phyloP scores from a whole-genome alignment of 1,284 basidiomycete species.

The Puccinia triticina region DNA sequence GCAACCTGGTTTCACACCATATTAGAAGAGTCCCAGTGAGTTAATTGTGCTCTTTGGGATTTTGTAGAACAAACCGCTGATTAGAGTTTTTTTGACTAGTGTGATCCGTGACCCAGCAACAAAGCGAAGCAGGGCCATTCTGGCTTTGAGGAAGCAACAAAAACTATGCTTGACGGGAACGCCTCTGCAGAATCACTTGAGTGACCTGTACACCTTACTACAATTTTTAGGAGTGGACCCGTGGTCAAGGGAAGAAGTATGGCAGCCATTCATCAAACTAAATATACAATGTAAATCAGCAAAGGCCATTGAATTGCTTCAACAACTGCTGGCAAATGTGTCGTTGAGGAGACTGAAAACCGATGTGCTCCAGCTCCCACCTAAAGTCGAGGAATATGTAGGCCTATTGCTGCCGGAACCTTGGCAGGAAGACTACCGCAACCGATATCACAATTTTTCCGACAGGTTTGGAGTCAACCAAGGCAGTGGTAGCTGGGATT shows the following conservation, averaged over 20 bases:
- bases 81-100: neutral
- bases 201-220: neutral
- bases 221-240: neutral
- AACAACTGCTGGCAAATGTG: too few relatives aligned
- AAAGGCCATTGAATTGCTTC: neutral
- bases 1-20: conserved; percentile 2
- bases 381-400: neutral
- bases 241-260: neutral
- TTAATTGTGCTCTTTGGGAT: neutral
- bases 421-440: neutral
- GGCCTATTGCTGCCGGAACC: neutral
- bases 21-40: conserved; percentile 12
- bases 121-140: conserved; percentile 12
- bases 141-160: neutral
- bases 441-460: neutral
- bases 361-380: neutral
- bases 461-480: neutral
- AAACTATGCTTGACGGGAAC: conserved; percentile 6
- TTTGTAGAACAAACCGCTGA: neutral
- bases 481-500: neutral
- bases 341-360: conserved; percentile 11
- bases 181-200: conserved; percentile 5
- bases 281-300: neutral
- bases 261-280: neutral
- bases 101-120: neutral